These are phyloP conservation scores for Mimosa bimucronata DNA, from an alignment of 306 rosid genomes.

Conservation along the genomic window DNA sequence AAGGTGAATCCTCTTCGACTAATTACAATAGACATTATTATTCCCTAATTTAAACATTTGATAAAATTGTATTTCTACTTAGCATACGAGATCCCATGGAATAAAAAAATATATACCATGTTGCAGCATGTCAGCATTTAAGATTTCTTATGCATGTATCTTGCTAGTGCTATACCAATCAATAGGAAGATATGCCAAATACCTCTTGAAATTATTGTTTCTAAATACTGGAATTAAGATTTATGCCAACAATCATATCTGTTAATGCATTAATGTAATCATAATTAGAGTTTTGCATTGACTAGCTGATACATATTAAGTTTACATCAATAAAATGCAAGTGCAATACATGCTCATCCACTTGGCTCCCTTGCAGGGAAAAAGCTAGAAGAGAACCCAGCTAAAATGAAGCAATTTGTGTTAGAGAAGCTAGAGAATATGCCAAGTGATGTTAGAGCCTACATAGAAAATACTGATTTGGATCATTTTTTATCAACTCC, in stretches of 20 bases:
- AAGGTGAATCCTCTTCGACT: slow-evolving; percentile 56
- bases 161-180: background rate
- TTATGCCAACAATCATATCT: too few relatives aligned
- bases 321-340: background rate
- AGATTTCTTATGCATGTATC: background rate
- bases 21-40: background rate
- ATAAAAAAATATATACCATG: too few relatives aligned
- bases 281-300: background rate
- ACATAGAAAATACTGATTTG: slow-evolving; percentile 51
- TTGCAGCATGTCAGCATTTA: background rate
- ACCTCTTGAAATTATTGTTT: background rate
- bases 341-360: too few relatives aligned
- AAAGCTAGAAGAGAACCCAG: slow-evolving; percentile 45
- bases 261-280: background rate
- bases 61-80: background rate
- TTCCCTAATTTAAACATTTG: too few relatives aligned
- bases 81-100: background rate
- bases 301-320: background rate
- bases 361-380: slow-evolving; percentile 43
- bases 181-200: background rate
- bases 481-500: slow-evolving; percentile 40
- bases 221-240: too few relatives aligned
- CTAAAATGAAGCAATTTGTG: slow-evolving; percentile 52
- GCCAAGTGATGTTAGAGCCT: slow-evolving; percentile 44
- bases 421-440: slow-evolving; percentile 55